Conservation (phyloP, 495 filamentous ascomycete species). For the Articulospora tetracladia region DNA sequence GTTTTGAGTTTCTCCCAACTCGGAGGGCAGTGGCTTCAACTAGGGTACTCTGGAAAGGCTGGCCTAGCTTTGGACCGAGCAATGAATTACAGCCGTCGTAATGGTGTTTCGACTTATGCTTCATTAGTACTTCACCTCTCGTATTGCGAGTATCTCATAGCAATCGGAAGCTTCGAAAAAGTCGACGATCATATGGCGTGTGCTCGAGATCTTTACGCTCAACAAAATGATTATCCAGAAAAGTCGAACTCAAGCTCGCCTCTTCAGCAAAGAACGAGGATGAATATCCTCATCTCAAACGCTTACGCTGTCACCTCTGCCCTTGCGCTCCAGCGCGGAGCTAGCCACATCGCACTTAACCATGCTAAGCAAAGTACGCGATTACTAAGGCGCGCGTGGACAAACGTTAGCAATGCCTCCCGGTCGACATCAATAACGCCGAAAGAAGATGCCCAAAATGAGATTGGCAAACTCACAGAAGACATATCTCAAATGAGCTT, state of each 20-base stretch:
- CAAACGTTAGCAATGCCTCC: slow-evolving; percentile 47
- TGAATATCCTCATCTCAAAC: slow-evolving; percentile 37
- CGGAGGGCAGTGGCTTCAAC: slow-evolving; percentile 66
- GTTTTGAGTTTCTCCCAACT: slow-evolving; percentile 56
- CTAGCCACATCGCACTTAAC: slow-evolving; percentile 58
- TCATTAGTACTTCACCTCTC: slow-evolving; percentile 61
- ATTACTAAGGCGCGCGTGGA: slow-evolving; percentile 68
- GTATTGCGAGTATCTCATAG: slow-evolving; percentile 69
- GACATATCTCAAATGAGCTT: slow-evolving; percentile 30
- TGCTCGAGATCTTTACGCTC: slow-evolving; percentile 26
- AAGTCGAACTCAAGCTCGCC: not conserved
- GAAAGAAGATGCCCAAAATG: slow-evolving; percentile 4
- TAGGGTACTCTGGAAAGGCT: slow-evolving; percentile 76
- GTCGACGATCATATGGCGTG: slow-evolving; percentile 36
- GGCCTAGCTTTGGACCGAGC: slow-evolving; percentile 59
- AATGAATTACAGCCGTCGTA: slow-evolving; percentile 39
- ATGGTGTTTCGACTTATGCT: slow-evolving; percentile 37
- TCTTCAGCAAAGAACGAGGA: slow-evolving; percentile 6
- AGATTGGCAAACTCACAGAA: slow-evolving; percentile 30
- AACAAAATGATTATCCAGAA: slow-evolving; percentile 32
- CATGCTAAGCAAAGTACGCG: slow-evolving; percentile 64
- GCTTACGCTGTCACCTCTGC: slow-evolving; percentile 58
- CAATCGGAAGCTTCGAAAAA: slow-evolving; percentile 59
- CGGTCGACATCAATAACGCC: not conserved
- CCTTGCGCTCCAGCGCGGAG: slow-evolving; percentile 59